A percentile compares a stretch with the other conserved stretches of the same genome.
These are phyloP conservation scores for Fraxinus americana DNA, from an alignment of 257 asterid species.

Conservation along the genomic window DNA sequence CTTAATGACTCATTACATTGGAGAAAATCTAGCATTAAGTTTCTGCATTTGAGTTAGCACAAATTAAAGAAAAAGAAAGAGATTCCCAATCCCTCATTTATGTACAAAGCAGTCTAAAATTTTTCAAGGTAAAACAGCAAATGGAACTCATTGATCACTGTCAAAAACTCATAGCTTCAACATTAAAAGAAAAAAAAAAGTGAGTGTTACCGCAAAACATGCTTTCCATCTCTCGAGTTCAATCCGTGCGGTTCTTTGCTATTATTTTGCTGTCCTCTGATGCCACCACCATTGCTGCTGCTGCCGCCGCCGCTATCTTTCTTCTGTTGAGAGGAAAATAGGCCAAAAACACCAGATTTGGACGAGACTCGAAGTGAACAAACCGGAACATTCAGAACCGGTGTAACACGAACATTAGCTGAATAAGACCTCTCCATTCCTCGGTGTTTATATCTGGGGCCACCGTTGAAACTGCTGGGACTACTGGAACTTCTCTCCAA, in stretches of 20 bases:
- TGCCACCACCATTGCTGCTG: slow-evolving; percentile 19
- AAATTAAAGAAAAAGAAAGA: slow-evolving; percentile 22
- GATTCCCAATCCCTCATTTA: slow-evolving; percentile 23
- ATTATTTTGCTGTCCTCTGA: slow-evolving; percentile 40
- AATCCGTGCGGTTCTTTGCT: slow-evolving; percentile 56
- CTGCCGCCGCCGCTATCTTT: slow-evolving; percentile 29
- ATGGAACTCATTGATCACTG: slow-evolving; percentile 15
- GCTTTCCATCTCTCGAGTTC: slow-evolving; percentile 38
- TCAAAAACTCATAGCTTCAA: slow-evolving; percentile 21
- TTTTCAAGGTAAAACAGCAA: slow-evolving; percentile 15
- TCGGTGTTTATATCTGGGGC: slow-evolving; percentile 64
- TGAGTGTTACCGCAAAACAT: slow-evolving; percentile 23
- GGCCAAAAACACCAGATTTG: slow-evolving; percentile 80
- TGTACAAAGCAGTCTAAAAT: slow-evolving; percentile 30
- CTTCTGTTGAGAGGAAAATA: slow-evolving; percentile 69
- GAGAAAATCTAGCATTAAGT: slow-evolving; percentile 2
- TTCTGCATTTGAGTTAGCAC: slow-evolving; percentile 32
- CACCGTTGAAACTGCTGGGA: slow-evolving; percentile 83
- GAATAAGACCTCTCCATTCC: slow-evolving; percentile 96
- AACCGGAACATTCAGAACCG: slow-evolving; percentile 94
- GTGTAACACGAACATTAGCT: slow-evolving; percentile 83
- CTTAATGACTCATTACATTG: too few relatives aligned
- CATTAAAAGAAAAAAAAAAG: slow-evolving; percentile 7
- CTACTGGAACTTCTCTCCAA: slow-evolving; percentile 96
- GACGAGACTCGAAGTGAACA: slow-evolving; percentile 81